Evolutionary conservation across 1,284 basidiomycete genomes (phyloP).

Genomic region (Limonomyces culmigenus): DNA sequence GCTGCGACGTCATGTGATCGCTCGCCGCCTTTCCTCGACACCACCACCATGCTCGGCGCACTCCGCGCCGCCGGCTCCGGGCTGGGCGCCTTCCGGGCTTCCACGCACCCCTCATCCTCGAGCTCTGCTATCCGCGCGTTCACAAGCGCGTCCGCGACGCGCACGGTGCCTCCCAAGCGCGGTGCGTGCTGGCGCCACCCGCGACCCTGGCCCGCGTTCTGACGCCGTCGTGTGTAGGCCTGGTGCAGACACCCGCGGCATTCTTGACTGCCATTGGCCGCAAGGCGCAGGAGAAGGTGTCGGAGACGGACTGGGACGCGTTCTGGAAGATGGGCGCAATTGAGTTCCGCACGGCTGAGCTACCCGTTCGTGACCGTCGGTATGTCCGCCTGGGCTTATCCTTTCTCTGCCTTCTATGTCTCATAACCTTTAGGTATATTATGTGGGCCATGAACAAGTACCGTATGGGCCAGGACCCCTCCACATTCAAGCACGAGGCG

Average conservation of each 20-base stretch:
- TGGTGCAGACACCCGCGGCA: slow-evolving; percentile 31
- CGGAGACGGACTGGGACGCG: slow-evolving; percentile 38
- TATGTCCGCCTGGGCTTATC: slow-evolving; percentile 8
- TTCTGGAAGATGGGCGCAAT: slow-evolving; percentile 46
- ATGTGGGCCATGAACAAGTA: slow-evolving; percentile 75
- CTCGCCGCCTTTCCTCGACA: no score
- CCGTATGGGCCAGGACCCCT: slow-evolving; percentile 34
- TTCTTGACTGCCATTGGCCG: slow-evolving; percentile 64
- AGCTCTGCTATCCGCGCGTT: no score
- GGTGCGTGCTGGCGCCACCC: no score
- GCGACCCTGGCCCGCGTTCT: no score
- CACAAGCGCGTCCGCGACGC: no score
- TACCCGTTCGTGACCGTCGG: slow-evolving; percentile 52
- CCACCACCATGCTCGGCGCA: no score
- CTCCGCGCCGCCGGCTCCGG: no score
- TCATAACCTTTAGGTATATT: slow-evolving; percentile 37
- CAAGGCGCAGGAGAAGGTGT: slow-evolving; percentile 41
- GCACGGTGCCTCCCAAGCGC: no score
- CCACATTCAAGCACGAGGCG: slow-evolving; percentile 44
- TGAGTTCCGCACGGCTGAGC: slow-evolving; percentile 44
- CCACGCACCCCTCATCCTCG: no score
- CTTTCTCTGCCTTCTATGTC: slow-evolving; percentile 3
- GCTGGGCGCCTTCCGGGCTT: no score
- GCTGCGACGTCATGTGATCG: no score
- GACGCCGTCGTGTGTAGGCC: slow-evolving; percentile 19